phyloP scores from a whole-genome alignment of 805 yeast species.

The Cephaloascus albidus region DNA sequence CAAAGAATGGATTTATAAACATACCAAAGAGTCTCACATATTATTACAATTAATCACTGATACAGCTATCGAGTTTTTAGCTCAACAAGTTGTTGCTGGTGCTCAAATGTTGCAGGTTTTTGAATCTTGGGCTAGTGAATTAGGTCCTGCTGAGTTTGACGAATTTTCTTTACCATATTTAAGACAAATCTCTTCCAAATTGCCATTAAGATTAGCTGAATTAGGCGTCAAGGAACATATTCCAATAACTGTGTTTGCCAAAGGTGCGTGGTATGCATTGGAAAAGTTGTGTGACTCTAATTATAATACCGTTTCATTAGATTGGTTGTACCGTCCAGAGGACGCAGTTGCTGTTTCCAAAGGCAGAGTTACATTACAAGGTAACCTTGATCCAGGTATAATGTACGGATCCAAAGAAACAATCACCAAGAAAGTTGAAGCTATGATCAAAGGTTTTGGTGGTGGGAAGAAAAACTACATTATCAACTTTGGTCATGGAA shows the following conservation, averaged over 20 bases:
- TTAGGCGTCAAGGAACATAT: constrained; percentile 62
- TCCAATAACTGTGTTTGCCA: constrained; percentile 87
- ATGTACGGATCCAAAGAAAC: constrained; percentile 84
- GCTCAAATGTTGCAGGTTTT: constrained; percentile 97
- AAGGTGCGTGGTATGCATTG: constrained; percentile 96
- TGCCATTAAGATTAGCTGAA: constrained; percentile 63
- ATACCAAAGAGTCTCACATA: constrained; percentile 61
- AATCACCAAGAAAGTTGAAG: constrained; percentile 72
- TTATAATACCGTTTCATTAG: constrained; percentile 83
- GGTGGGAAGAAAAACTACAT: constrained; percentile 89
- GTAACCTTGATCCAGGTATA: constrained; percentile 91
- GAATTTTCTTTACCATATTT: constrained; percentile 88
- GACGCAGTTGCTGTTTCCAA: constrained; percentile 71
- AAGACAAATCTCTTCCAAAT: constrained; percentile 57
- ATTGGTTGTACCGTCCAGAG: constrained; percentile 81
- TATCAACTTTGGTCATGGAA: constrained; percentile 95
- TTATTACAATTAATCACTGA: constrained; percentile 74
- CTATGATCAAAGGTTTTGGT: constrained; percentile 87
- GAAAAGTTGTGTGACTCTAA: constrained; percentile 76
- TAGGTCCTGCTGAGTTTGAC: constrained; percentile 81
- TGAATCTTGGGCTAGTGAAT: constrained; percentile 97
- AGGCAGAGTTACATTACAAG: constrained; percentile 82
- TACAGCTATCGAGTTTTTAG: constrained; percentile 85
- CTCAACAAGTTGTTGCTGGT: constrained; percentile 93
- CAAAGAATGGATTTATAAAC: constrained; percentile 83